These are phyloP conservation scores for Aspergillus cejpii DNA, from an alignment of 2,329 filamentous ascomycete species.

Conservation along the genomic window DNA sequence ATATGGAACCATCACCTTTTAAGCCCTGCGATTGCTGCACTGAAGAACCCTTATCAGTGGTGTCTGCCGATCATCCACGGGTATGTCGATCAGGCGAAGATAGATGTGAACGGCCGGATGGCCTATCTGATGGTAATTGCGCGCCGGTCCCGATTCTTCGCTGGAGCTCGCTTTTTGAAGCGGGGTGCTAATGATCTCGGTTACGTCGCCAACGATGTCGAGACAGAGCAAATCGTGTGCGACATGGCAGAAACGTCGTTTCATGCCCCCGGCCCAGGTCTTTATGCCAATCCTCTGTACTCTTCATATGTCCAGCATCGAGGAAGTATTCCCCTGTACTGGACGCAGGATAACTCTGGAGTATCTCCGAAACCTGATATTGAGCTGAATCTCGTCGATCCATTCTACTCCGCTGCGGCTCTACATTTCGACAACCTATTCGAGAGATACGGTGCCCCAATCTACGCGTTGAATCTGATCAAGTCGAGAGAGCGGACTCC, in stretches of 20 bases:
- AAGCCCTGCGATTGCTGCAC: slow-evolving; percentile 59
- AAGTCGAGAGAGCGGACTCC: slow-evolving; percentile 82
- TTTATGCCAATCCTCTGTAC: slow-evolving; percentile 84
- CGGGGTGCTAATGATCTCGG: slow-evolving; percentile 89
- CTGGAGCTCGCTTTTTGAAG: slow-evolving; percentile 88
- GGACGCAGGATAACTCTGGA: slow-evolving; percentile 93
- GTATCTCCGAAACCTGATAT: slow-evolving; percentile 96
- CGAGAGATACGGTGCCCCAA: slow-evolving; percentile 80
- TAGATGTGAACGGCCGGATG: slow-evolving; percentile 78
- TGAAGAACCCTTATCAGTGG: slow-evolving; percentile 88
- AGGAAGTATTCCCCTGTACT: slow-evolving; percentile 92
- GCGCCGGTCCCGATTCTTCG: slow-evolving; percentile 83
- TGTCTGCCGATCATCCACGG: slow-evolving; percentile 93
- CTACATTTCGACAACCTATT: slow-evolving; percentile 95
- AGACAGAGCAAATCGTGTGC: slow-evolving; percentile 96
- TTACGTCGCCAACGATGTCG: slow-evolving; percentile 96
- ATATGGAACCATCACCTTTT: slow-evolving; percentile 94
- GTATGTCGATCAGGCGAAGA: slow-evolving; percentile 83
- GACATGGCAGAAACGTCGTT: slow-evolving; percentile 93
- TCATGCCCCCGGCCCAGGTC: slow-evolving; percentile 75
- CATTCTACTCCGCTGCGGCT: slow-evolving; percentile 88
- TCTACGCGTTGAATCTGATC: slow-evolving; percentile 88
- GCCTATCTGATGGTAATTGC: slow-evolving; percentile 94
- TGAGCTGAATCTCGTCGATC: slow-evolving; percentile 88
- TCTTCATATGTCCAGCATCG: slow-evolving; percentile 96